phyloP scores from a whole-genome alignment of 345 rosid species.

The Eucalyptus polybractea region DNA sequence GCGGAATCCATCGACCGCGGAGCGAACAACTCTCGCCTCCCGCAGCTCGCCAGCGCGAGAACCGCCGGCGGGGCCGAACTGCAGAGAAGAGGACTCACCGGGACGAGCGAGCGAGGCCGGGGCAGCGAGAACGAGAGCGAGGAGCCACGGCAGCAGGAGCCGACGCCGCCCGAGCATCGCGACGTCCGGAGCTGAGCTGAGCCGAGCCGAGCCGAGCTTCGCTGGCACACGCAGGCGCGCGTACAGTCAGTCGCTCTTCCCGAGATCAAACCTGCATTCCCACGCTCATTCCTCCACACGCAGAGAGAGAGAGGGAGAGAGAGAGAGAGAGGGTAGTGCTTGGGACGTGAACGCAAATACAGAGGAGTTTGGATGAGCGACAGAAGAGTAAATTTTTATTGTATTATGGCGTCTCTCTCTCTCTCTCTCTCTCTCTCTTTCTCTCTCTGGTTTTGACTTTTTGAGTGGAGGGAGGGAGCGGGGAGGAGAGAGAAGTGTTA shows the following conservation, averaged over 20 bases:
- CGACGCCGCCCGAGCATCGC: background rate
- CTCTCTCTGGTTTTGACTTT: background rate
- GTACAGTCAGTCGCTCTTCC: background rate
- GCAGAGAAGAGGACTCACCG: background rate
- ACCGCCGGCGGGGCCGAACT: background rate
- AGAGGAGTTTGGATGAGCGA: background rate
- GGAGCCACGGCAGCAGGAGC: background rate
- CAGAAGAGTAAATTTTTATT: background rate
- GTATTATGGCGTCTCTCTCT: too few relatives aligned
- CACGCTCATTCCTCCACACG: background rate
- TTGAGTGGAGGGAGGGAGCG: background rate
- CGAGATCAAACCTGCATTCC: background rate
- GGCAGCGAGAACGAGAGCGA: background rate
- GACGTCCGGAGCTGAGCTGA: background rate
- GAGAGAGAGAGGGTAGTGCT: background rate
- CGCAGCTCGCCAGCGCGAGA: background rate
- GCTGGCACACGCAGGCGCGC: too few relatives aligned
- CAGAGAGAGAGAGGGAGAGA: background rate
- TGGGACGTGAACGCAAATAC: background rate
- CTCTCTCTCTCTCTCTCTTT: too few relatives aligned
- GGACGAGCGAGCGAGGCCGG: background rate
- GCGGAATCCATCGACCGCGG: background rate
- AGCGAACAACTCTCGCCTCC: background rate
- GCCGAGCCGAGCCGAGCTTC: background rate
- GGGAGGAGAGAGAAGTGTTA: background rate